Evolutionary conservation across 805 yeast genomes (phyloP).

Genomic region (Pichia insulana): DNA sequence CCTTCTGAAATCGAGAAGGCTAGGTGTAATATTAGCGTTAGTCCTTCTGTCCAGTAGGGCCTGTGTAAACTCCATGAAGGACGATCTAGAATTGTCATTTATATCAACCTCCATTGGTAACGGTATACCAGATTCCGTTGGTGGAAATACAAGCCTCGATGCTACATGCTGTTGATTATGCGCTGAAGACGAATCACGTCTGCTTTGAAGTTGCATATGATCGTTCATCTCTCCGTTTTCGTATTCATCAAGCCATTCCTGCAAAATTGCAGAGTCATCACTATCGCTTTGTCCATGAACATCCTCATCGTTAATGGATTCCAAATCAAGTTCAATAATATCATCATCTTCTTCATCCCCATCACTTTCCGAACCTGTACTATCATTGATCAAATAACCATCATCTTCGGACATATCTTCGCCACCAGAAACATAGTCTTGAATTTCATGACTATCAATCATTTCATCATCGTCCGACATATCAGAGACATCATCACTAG

Average conservation of each 20-base stretch:
- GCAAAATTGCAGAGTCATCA: conserved; percentile 25
- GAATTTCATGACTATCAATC: conserved; percentile 19
- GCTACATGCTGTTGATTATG: background rate
- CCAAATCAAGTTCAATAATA: conserved; percentile 21
- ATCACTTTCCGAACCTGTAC: conserved; percentile 12
- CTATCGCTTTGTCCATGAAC: conserved; percentile 14
- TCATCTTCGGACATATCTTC: conserved; percentile 13
- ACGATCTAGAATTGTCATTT: background rate
- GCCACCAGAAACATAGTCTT: conserved; percentile 11
- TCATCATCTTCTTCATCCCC: conserved; percentile 9
- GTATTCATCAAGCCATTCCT: conserved; percentile 27
- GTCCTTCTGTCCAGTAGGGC: conserved; percentile 7
- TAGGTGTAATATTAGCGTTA: conserved; percentile 1
- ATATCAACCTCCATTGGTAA: conserved; percentile 1
- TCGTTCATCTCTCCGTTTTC: conserved; percentile 16
- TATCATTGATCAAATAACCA: conserved; percentile 11
- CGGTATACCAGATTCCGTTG: conserved; percentile 2
- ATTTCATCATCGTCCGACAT: conserved; percentile 18
- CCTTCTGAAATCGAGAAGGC: conserved; percentile 10
- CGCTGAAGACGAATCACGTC: conserved; percentile 3
- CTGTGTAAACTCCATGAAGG: conserved; percentile 8
- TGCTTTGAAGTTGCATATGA: conserved; percentile 12
- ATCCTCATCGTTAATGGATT: conserved; percentile 11
- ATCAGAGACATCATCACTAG: conserved; percentile 16
- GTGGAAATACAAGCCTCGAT: background rate